A percentile compares a stretch with the other conserved stretches of the same genome.
Conservation (phyloP, 2,329 filamentous ascomycete species). For the Microdochium nivale region DNA sequence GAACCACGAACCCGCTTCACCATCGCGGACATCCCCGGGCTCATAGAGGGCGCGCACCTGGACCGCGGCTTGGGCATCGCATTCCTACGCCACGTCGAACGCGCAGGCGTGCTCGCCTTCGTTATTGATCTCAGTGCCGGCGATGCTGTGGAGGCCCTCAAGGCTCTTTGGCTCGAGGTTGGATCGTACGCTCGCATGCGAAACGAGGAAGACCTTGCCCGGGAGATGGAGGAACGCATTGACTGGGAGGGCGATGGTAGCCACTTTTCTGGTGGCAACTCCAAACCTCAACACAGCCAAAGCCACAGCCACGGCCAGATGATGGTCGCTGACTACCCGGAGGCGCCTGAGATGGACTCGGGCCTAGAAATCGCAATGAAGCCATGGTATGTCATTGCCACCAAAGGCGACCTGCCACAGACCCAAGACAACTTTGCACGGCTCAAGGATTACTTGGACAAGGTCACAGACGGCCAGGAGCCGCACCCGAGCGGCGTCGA, state of each 20-base stretch:
- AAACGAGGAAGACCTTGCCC: slow-evolving; percentile 61
- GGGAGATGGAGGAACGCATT: slow-evolving; percentile 47
- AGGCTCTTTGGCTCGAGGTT: slow-evolving; percentile 84
- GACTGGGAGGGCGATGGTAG: slow-evolving; percentile 50
- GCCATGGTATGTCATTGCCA: slow-evolving; percentile 93
- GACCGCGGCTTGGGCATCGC: slow-evolving; percentile 86
- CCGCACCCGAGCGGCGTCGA: slow-evolving; percentile 65
- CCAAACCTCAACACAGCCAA: slow-evolving; percentile 1
- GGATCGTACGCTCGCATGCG: slow-evolving; percentile 75
- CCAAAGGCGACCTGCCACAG: slow-evolving; percentile 75
- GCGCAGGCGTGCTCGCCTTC: slow-evolving; percentile 86
- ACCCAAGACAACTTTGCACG: slow-evolving; percentile 70
- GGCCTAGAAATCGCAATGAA: slow-evolving; percentile 79
- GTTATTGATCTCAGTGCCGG: slow-evolving; percentile 78
- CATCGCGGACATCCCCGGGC: slow-evolving; percentile 88
- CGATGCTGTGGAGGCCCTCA: slow-evolving; percentile 69
- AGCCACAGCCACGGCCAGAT: slow-evolving; percentile 12
- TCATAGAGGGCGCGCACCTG: slow-evolving; percentile 87
- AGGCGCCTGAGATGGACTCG: slow-evolving; percentile 15
- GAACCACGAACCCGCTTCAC: slow-evolving; percentile 71
- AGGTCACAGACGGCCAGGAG: slow-evolving; percentile 51
- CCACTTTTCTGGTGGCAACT: slow-evolving; percentile 3
- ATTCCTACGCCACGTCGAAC: slow-evolving; percentile 90
- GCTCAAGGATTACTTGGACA: slow-evolving; percentile 62
- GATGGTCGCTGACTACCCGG: slow-evolving; percentile 20